Evolutionary conservation across 306 rosid genomes (phyloP), one percentile per base, ranked within the genome.

Genomic region (Calophaca sinica): DNA sequence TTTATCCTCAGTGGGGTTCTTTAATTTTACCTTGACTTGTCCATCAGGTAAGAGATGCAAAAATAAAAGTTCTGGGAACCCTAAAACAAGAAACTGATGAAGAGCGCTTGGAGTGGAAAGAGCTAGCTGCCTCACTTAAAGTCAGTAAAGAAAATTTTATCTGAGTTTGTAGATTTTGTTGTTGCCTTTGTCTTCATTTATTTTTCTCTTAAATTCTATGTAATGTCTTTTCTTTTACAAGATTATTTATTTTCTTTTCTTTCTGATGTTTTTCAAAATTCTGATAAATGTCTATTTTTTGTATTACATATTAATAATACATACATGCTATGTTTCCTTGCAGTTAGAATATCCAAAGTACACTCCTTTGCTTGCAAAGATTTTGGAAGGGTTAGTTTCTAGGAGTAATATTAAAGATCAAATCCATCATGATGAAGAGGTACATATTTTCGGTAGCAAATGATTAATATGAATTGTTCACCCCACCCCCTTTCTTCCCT

Each of bases 341-440:
- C 94, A 94, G 98, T 86, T 82, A 14, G 98, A 94, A 84, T 92
- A 94, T 82, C 93, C 98, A 72, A 79, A 84, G 38, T 75, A 94
- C 88, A 92, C 98, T 60, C 90, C 93, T 32, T 84, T 94, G 83
- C 91, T 91, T 82, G 90, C 93, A 48, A 91, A 87, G 80, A 81
- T 90, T 75, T 88, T 94, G 96, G 96, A 94, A 79, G 92, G 90
- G 68, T 62, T 94, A 58, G 69, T 91, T 87, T 88, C 93, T 82
- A 85, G 76, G 73, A 80, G 54, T 78, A 85, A 87, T 72, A 65
- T 79, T 45, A 81, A 81, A 84, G 96, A 89, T 73, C 87, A 82
- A 84, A 78, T 81, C 75, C 38, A 13, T 62, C 87, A 83, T 74
- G 44, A 86, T 74, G 85, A 94, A 71, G 88, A 94, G 97, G 98